Evolutionary conservation across 257 asterid species (phyloP), one percentile per base, ranked within the genome.

Genomic region (Gentiana dahurica): DNA sequence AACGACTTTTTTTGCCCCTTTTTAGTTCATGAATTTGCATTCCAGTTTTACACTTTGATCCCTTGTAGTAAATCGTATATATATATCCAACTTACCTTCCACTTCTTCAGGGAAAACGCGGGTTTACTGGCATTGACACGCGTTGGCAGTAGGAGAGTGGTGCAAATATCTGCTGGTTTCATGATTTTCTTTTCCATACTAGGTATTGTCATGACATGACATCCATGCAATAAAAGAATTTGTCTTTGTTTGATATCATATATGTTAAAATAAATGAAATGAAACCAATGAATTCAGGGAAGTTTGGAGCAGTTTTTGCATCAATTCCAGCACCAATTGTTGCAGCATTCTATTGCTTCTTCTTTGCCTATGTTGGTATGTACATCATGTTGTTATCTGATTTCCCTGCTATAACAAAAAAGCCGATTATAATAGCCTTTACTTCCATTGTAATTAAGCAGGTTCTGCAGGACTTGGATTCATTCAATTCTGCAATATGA

Each of bases 261-360:
- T 24, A 24, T 24, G 24, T 24, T 24, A 24, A 24, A 24, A 24
- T 24, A 24, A 24, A 24, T 24, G 24, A n/a, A 38, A 41, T 34
- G 3, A 8, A 58, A 45, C 10, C n/a, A n/a, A 39, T 6, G 46
- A 44, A 51, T 58, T 34, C 83, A 88, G 98, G 90, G 45, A 92
- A 92, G 78, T 92, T 88, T 43, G 98, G 97, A 68, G 98, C 97
- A 39, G 89, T 92, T 51, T 92, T 92, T 64, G 97, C 98, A 54
- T 92, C 98, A 47, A 85, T 88, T 59, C 98, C 98, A 13, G 81
- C 93, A 47, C 91, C 98, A 3, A 92, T 92, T 6, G 54, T 92
- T 48, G 97, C 98, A 62, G 98, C 94, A 13, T 62, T 87, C 54
- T 92, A 92, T 53, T 92, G 98, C 78, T 63, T 88, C 66, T 83